Evolutionary conservation across 805 yeast species (phyloP), one percentile per base, ranked within the genome.

Genomic region (Saturnispora besseyi): DNA sequence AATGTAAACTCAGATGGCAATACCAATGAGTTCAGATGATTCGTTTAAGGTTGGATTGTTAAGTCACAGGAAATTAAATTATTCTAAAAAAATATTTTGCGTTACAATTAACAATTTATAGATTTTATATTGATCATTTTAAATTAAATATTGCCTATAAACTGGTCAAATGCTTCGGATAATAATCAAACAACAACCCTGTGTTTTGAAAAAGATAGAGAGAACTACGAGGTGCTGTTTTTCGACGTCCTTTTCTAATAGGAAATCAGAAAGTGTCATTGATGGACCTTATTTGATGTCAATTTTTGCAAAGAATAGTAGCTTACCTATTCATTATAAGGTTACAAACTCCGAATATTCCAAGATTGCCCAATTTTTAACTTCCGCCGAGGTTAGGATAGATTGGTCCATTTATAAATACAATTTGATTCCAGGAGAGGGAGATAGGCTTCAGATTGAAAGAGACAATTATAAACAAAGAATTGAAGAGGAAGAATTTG

Each of bases 391-490:
- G 18, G 70, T 77, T 2, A 61, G 63, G 22, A 68, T 78, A 40
- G 86, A 82, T 55, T 83, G 89, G 88, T 74, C 83, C 13, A 68
- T 76, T 21, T 74, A 72, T 6, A 62, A 67, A 5, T 81, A 75
- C 52, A 55, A 65, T 11, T 76, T 78, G 21, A 78, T 84, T 4
- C 91, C 88, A 0, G 83, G 79, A 33, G 74, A 78, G 40, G 59
- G 56, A 24, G 47, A 53, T 52, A 51, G 67, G 53, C 49, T 55
- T 22, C 18, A 43, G 4, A 10, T 26, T 6, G 51, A 48, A 40
- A 30, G 40, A 9, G 55, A 54, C 26, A 40, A 4, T 44, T 41
- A 31, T 18, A 22, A 22, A 37, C 26, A 36, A 44, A 49, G 34
- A n/a, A n/a, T 24, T 5, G 40, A 45, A 5, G 37, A 8, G 13